Evolutionary conservation across 179 eudicot species (phyloP).

Genomic region (Camellia oleifera): DNA sequence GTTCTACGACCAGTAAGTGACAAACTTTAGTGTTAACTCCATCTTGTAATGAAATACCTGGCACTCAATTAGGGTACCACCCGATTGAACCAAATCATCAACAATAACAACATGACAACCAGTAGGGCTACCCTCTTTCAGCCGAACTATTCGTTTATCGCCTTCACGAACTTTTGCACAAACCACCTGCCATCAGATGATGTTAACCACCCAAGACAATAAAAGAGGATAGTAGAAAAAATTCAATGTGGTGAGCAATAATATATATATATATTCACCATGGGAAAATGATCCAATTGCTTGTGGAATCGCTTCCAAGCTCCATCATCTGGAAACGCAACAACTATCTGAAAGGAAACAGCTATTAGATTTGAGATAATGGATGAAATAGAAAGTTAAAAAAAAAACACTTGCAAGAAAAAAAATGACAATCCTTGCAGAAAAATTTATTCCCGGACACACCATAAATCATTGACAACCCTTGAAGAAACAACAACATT

Average conservation of each 20-base stretch:
- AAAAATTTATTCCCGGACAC: too few species aligned
- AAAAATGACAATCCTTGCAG: too few species aligned
- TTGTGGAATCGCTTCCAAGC: conserved; percentile 99
- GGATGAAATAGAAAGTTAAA: neutral
- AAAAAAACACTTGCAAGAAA: too few species aligned
- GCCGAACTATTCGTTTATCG: conserved; percentile 82
- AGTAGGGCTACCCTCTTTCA: conserved; percentile 91
- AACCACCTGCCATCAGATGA: conserved; percentile 53
- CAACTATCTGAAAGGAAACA: conserved; percentile 51
- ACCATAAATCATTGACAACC: too few species aligned
- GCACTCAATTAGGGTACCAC: conserved; percentile 93
- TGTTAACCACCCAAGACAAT: neutral
- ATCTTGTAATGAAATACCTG: conserved; percentile 51
- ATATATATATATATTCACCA: conserved; percentile 35
- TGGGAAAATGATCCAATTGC: conserved; percentile 81
- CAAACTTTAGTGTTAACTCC: neutral
- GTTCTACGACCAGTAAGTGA: neutral
- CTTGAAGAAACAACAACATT: too few species aligned
- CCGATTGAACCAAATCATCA: conserved; percentile 95
- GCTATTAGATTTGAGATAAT: neutral
- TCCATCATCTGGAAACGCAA: conserved; percentile 99
- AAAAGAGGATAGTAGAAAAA: neutral
- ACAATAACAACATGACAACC: conserved; percentile 97
- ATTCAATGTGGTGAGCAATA: neutral
- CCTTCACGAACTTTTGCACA: conserved; percentile 94